Conservation (phyloP, 495 filamentous ascomycete genomes). For the Xylaria nigripes region DNA sequence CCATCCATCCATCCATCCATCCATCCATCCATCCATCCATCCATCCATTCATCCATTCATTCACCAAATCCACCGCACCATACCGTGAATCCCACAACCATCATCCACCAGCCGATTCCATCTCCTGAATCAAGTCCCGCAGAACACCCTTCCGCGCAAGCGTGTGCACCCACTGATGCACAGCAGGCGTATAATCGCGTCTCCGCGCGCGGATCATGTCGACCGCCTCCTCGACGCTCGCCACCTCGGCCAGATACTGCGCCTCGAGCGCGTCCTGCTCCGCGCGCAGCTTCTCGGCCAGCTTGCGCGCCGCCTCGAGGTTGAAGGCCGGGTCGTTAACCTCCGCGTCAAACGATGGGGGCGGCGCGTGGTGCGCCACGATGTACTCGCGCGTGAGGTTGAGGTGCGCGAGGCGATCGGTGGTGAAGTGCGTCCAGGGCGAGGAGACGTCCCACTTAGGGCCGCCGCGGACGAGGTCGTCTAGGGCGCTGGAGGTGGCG, state of each 20-base stretch:
- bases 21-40: no score
- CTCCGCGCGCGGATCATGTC: conserved; percentile 26
- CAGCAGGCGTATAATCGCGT: conserved; percentile 33
- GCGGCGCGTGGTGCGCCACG: neutral
- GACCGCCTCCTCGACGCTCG: conserved; percentile 15
- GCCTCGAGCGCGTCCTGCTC: conserved; percentile 22
- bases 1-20: no score
- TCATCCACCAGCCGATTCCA: neutral
- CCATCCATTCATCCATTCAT: no score
- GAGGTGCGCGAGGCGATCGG: conserved; percentile 15
- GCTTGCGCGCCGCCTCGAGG: conserved; percentile 8
- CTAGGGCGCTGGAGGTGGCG: conserved; percentile 22
- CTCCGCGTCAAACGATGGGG: neutral
- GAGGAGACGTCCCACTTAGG: neutral
- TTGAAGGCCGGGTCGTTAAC: conserved; percentile 6
- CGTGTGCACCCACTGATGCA: conserved; percentile 37
- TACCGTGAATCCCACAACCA: no score
- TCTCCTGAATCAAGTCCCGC: conserved; percentile 23
- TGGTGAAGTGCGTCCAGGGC: conserved; percentile 5
- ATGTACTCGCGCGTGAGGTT: conserved; percentile 19
- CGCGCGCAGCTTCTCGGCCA: conserved; percentile 12
- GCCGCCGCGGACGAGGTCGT: conserved; percentile 6
- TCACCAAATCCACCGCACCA: no score
- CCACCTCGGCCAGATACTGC: conserved; percentile 20
- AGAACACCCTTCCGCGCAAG: conserved; percentile 36